These are phyloP conservation scores for Cnidoscolus chayamansa DNA, from an alignment of 441 rosid species.

Conservation along the genomic window DNA sequence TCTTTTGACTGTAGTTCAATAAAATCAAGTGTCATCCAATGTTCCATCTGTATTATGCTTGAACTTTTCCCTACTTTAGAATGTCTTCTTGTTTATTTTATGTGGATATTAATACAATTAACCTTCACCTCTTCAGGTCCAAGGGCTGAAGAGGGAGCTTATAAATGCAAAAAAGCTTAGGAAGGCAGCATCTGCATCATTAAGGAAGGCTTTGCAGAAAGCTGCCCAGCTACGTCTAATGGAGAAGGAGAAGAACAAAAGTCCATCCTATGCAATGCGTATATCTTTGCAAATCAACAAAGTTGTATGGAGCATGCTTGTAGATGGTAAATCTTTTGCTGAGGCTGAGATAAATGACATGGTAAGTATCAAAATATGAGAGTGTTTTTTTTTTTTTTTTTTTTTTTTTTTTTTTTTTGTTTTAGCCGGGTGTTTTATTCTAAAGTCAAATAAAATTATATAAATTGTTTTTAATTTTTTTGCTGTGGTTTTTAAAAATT, in stretches of 20 bases:
- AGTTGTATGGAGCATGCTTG: constrained; percentile 95
- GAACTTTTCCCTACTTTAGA: not conserved
- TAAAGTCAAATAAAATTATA: too few species aligned
- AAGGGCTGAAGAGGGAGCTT: constrained; percentile 66
- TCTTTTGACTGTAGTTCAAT: not conserved
- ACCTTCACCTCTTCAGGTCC: constrained; percentile 49
- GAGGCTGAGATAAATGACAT: constrained; percentile 98
- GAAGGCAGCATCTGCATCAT: constrained; percentile 67
- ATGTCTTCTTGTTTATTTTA: not conserved
- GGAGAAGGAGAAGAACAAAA: constrained; percentile 97
- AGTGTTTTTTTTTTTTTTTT: not conserved
- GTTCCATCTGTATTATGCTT: not conserved
- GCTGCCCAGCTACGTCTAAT: constrained; percentile 78
- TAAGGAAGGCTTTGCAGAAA: constrained; percentile 71
- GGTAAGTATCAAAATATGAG: constrained; percentile 50
- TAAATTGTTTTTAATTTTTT: too few species aligned
- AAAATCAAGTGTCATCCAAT: not conserved
- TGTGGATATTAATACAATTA: not conserved
- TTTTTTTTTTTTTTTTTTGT: too few species aligned
- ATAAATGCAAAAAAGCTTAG: constrained; percentile 59
- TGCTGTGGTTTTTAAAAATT: too few species aligned
- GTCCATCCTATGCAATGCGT: constrained; percentile 98
- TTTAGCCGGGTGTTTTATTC: too few species aligned
- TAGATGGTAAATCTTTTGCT: constrained; percentile 95
- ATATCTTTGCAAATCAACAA: constrained; percentile 79